A percentile compares a stretch with the other conserved stretches of the same genome.
Conservation (phyloP, 495 filamentous ascomycete genomes). For the Podospora bellae-mahoneyi region DNA sequence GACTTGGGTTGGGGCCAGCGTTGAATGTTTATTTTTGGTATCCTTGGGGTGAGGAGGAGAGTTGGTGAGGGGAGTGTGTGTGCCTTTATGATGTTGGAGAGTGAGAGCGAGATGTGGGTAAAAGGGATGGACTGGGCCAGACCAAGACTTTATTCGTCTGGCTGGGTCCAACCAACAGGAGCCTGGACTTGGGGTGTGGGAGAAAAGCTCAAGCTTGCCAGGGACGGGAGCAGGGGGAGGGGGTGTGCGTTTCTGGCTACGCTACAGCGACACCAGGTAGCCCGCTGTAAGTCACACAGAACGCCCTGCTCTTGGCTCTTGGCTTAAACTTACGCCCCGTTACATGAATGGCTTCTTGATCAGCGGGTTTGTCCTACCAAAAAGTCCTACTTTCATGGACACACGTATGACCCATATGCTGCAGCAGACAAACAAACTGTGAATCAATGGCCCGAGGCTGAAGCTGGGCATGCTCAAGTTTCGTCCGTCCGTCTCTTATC, state of each 20-base stretch:
- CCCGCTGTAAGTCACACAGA: neutral
- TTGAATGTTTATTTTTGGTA: constrained; percentile 10
- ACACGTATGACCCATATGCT: neutral
- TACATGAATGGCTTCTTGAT: neutral
- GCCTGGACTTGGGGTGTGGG: constrained; percentile 16
- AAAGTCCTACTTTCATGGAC: neutral
- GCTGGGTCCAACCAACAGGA: constrained; percentile 14
- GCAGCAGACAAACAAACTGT: too few species aligned
- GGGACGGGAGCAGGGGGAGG: constrained; percentile 1
- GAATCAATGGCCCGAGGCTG: too few species aligned
- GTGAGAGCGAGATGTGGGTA: constrained; percentile 2
- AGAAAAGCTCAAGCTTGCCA: constrained; percentile 13
- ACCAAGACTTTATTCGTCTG: constrained; percentile 21
- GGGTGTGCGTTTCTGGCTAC: neutral
- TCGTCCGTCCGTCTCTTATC: neutral
- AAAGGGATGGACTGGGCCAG: constrained; percentile 24
- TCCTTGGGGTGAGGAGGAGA: neutral
- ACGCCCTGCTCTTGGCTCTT: neutral
- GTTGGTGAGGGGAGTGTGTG: constrained; percentile 3
- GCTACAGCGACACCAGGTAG: neutral
- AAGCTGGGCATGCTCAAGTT: neutral
- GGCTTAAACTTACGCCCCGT: neutral
- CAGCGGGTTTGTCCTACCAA: neutral
- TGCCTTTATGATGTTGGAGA: constrained; percentile 2
- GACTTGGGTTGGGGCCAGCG: neutral